phyloP scores from a whole-genome alignment of 371 early-diverging fungal species.

The Choanephora cucurbitarum region DNA sequence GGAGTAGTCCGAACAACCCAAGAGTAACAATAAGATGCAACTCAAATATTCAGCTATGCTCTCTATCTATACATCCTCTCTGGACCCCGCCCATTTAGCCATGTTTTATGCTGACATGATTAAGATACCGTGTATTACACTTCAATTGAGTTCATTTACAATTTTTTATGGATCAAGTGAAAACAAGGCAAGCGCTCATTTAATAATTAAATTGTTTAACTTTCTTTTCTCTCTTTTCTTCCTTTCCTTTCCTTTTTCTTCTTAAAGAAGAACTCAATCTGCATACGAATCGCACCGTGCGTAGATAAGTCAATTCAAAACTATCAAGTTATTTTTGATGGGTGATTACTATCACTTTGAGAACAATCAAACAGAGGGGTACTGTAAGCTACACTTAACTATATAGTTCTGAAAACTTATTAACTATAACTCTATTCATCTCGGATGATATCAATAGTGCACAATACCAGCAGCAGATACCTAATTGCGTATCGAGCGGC shows the following conservation, averaged over 20 bases:
- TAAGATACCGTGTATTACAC: background rate
- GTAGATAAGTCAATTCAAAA: slow-evolving; percentile 4
- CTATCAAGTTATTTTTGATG: slow-evolving; percentile 5
- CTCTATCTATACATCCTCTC: background rate
- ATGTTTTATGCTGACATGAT: no score
- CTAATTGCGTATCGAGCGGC: no score
- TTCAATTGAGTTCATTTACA: slow-evolving; percentile 11
- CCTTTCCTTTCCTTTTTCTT: background rate
- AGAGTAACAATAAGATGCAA: slow-evolving; percentile 1
- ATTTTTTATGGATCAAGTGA: slow-evolving; percentile 4
- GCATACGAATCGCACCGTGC: background rate
- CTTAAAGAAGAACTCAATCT: background rate
- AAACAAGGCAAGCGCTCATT: slow-evolving; percentile 13
- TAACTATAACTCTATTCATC: background rate
- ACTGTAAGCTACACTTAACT: background rate
- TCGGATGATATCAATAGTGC: no score
- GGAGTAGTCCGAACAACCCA: background rate
- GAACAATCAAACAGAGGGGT: background rate
- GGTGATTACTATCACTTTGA: slow-evolving; percentile 11
- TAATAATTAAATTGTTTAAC: slow-evolving; percentile 6
- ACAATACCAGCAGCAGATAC: no score
- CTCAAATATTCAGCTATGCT: background rate
- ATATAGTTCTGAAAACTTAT: background rate
- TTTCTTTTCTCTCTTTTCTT: slow-evolving; percentile 2
- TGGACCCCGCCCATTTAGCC: no score